Evolutionary conservation across 352 stramenopile genomes (phyloP).

Genomic region (Albugo laibachii): DNA sequence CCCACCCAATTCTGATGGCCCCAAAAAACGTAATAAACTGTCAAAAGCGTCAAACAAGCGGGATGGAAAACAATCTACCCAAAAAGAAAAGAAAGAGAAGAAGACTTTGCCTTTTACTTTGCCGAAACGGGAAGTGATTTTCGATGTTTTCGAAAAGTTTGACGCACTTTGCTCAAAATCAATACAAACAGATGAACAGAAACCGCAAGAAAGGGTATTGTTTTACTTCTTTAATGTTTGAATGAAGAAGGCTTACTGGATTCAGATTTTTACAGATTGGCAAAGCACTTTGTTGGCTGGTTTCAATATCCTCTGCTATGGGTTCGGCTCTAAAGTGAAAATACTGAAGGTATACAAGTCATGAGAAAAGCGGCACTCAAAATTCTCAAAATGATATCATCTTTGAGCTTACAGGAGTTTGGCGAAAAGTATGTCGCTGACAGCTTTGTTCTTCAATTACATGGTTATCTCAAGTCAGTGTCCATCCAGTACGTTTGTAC

Average conservation of each 20-base stretch:
- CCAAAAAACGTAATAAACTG: too few relatives aligned
- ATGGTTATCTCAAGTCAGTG: slow-evolving; percentile 32
- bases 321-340: slow-evolving; percentile 27
- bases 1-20: too few relatives aligned
- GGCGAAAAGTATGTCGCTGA: slow-evolving; percentile 12
- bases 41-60: too few relatives aligned
- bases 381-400: neutral
- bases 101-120: too few relatives aligned
- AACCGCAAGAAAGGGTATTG: too few relatives aligned
- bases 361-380: neutral
- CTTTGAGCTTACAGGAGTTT: slow-evolving; percentile 16
- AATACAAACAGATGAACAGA: too few relatives aligned
- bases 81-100: too few relatives aligned
- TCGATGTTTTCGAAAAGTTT: too few relatives aligned
- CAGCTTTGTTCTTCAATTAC: slow-evolving; percentile 22
- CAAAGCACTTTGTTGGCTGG: slow-evolving; percentile 20
- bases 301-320: slow-evolving; percentile 33
- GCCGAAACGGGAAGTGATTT: too few relatives aligned
- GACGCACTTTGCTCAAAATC: too few relatives aligned
- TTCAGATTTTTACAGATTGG: slow-evolving; percentile 15
- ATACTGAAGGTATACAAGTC: slow-evolving; percentile 19
- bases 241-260: neutral
- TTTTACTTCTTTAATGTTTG: neutral
- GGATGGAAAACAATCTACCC: too few relatives aligned
- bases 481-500: slow-evolving; percentile 21